phyloP scores from a whole-genome alignment of 257 asterid species.

The Plantago major region DNA sequence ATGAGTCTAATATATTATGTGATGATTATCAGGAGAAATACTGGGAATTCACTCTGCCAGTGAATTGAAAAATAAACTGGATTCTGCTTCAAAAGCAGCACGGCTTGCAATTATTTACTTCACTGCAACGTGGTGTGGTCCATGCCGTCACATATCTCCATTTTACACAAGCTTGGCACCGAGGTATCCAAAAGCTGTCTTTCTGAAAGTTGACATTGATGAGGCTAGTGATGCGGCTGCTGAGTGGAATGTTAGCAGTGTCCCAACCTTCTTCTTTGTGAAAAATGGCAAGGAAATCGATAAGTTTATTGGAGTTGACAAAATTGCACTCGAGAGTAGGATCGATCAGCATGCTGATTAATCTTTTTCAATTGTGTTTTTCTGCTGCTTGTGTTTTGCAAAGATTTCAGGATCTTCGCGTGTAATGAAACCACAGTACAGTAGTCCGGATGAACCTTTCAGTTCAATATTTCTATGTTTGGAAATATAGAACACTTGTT shows the following conservation, averaged over 20 bases:
- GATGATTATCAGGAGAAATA: constrained; percentile 44
- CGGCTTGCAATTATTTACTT: constrained; percentile 63
- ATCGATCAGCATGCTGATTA: constrained; percentile 46
- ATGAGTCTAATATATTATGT: not conserved
- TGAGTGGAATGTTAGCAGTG: constrained; percentile 49
- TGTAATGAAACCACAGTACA: constrained; percentile 9
- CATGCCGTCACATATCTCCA: constrained; percentile 65
- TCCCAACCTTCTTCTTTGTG: constrained; percentile 64
- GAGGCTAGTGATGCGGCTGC: constrained; percentile 55
- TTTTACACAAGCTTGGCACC: constrained; percentile 43
- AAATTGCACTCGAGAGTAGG: constrained; percentile 43
- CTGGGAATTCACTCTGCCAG: constrained; percentile 42
- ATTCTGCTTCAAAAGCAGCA: constrained; percentile 43
- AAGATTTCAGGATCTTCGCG: not conserved
- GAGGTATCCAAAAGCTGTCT: constrained; percentile 46
- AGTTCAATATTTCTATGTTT: constrained; percentile 14
- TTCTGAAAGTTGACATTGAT: constrained; percentile 65
- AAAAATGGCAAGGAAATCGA: constrained; percentile 65
- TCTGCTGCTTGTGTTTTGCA: constrained; percentile 29
- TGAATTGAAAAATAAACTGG: constrained; percentile 43
- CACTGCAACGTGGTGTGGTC: constrained; percentile 87
- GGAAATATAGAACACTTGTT: no score
- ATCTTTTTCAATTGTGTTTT: not conserved
- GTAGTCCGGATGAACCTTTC: constrained; percentile 37
- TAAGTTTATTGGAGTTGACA: constrained; percentile 49